A percentile compares a stretch with the other conserved stretches of the same genome.
These are phyloP conservation scores for Colletotrichum cereale DNA, from an alignment of 2,329 filamentous ascomycete species.

Conservation along the genomic window DNA sequence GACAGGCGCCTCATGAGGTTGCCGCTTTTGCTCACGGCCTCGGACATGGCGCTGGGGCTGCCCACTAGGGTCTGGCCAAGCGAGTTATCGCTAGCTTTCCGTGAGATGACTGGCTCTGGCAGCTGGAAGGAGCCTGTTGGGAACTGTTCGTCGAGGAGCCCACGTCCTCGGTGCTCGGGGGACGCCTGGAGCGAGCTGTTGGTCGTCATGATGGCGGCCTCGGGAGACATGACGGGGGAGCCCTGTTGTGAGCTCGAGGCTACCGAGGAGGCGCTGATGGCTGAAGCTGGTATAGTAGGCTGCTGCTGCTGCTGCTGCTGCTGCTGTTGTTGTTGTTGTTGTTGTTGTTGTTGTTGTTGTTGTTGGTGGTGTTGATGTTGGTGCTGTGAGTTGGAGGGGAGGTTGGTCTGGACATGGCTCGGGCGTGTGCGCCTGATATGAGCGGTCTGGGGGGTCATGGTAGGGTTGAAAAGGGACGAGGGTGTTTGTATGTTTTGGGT, in stretches of 20 bases:
- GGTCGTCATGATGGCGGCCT: conserved; percentile 64
- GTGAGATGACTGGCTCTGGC: conserved; percentile 77
- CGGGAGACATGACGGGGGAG: conserved; percentile 70
- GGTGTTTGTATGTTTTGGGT: conserved; percentile 48
- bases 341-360: neutral
- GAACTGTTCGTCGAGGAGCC: conserved; percentile 61
- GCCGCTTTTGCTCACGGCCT: conserved; percentile 52
- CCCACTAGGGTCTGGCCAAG: conserved; percentile 71
- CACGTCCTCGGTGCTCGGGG: conserved; percentile 71
- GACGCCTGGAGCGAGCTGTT: conserved; percentile 76
- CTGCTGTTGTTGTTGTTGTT: neutral
- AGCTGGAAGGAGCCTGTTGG: conserved; percentile 73
- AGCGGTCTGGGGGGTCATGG: conserved; percentile 58
- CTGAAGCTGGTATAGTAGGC: conserved; percentile 61
- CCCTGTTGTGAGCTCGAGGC: conserved; percentile 67
- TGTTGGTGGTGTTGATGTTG: conserved; percentile 42
- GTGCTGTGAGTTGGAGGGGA: conserved; percentile 47
- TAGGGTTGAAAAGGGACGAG: conserved; percentile 49
- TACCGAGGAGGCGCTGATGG: conserved; percentile 68
- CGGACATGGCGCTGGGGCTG: conserved; percentile 68
- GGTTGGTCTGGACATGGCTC: conserved; percentile 61
- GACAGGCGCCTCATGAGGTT: conserved; percentile 86
- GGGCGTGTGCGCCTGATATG: conserved; percentile 59
- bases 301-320: neutral
- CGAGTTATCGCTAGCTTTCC: conserved; percentile 71